A percentile compares a stretch with the other conserved stretches of the same genome.
phyloP scores from a whole-genome alignment of 257 asterid species.

The Forsythia suspensa region DNA sequence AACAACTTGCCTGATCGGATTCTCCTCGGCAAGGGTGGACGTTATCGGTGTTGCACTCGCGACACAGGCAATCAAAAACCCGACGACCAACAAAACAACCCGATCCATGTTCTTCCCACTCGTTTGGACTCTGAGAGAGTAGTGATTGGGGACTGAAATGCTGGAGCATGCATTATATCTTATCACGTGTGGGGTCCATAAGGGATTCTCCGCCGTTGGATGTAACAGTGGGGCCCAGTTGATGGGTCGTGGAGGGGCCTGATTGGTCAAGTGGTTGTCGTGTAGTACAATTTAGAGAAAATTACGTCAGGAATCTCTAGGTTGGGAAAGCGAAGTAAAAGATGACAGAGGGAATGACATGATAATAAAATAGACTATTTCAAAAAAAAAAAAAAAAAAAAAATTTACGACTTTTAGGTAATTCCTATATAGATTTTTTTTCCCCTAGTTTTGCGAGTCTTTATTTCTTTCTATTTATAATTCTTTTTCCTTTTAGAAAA shows the following conservation, averaged over 20 bases:
- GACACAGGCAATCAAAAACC: slow-evolving; percentile 37
- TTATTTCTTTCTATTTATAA: too few species aligned
- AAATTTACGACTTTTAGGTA: too few species aligned
- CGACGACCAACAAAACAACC: slow-evolving; percentile 30
- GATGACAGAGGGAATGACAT: not conserved
- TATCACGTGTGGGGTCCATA: not conserved
- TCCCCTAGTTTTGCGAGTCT: too few species aligned
- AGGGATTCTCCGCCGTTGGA: not conserved
- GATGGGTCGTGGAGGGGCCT: not conserved
- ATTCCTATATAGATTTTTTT: too few species aligned
- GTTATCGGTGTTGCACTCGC: slow-evolving; percentile 39
- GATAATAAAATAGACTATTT: not conserved
- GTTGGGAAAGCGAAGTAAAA: not conserved
- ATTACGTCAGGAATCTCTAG: not conserved
- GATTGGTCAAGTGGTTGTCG: not conserved
- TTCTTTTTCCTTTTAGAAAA: too few species aligned
- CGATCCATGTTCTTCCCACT: slow-evolving; percentile 47
- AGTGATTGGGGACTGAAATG: not conserved
- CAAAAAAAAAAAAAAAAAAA: too few species aligned
- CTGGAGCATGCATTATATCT: not conserved
- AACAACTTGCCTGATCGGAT: slow-evolving; percentile 91
- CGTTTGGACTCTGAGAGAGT: not conserved
- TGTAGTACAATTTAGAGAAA: not conserved
- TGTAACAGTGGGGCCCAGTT: not conserved
- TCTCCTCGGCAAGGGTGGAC: slow-evolving; percentile 40